Evolutionary conservation across 2,329 filamentous ascomycete species (phyloP).

Genomic region (Arthrobotrys pseudoclavata): DNA sequence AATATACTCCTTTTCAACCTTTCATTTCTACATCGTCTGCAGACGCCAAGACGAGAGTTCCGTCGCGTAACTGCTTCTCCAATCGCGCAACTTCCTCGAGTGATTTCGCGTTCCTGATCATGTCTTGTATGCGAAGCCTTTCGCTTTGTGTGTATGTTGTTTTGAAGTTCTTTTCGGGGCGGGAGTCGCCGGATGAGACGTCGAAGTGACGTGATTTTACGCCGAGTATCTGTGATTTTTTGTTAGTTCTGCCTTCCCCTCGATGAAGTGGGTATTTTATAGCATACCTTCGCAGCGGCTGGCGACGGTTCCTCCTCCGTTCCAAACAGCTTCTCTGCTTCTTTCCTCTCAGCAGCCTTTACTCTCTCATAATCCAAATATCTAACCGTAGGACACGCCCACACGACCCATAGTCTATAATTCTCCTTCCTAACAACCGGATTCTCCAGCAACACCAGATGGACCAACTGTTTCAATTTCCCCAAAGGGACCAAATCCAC

Average conservation of each 20-base stretch:
- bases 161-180: constrained; percentile 75
- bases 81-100: constrained; percentile 89
- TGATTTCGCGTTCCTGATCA: constrained; percentile 89
- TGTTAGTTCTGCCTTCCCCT: not conserved
- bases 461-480: constrained; percentile 78
- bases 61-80: constrained; percentile 93
- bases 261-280: not conserved
- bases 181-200: constrained; percentile 67
- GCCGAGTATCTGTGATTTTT: constrained; percentile 76
- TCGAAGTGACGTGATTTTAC: constrained; percentile 84
- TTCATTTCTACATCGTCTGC: constrained; percentile 57
- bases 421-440: constrained; percentile 94
- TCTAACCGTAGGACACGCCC: constrained; percentile 84
- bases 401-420: constrained; percentile 93
- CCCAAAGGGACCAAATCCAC: constrained; percentile 87
- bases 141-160: constrained; percentile 90
- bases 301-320: constrained; percentile 81
- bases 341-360: constrained; percentile 83
- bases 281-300: constrained; percentile 77
- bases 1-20: constrained; percentile 20
- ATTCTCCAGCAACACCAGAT: constrained; percentile 86
- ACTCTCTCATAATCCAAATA: constrained; percentile 96
- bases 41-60: constrained; percentile 74
- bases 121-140: constrained; percentile 84
- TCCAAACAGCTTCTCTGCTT: constrained; percentile 86